These are phyloP conservation scores for Phyllachora maydis DNA, from an alignment of 2,329 filamentous ascomycete genomes.

Conservation along the genomic window DNA sequence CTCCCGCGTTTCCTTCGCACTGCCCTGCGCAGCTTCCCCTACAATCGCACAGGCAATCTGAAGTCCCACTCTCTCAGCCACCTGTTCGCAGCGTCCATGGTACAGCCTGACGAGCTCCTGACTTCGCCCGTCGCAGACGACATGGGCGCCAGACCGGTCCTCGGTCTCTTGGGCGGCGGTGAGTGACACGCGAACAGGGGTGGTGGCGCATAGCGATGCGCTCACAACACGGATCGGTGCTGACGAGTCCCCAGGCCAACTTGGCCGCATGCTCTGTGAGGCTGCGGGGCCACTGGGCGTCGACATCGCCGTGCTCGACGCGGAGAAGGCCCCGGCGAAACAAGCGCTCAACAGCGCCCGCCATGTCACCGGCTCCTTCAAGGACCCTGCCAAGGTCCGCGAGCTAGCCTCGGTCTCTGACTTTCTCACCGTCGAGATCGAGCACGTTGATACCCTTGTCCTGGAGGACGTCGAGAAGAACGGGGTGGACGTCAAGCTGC, in stretches of 20 bases:
- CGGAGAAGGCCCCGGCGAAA: constrained; percentile 58
- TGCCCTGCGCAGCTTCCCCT: too few species aligned
- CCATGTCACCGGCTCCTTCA: constrained; percentile 77
- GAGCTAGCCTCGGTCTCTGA: constrained; percentile 60
- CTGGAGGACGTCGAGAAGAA: constrained; percentile 60
- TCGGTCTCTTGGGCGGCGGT: constrained; percentile 1
- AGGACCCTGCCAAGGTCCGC: constrained; percentile 57
- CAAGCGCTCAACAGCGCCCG: constrained; percentile 57
- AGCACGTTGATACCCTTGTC: constrained; percentile 81
- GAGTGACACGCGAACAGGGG: too few species aligned
- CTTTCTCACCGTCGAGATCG: constrained; percentile 81
- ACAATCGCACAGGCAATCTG: too few species aligned
- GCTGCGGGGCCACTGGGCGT: constrained; percentile 58
- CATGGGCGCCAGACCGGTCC: neutral
- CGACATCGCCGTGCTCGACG: constrained; percentile 61
- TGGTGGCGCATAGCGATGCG: too few species aligned
- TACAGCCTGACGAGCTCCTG: too few species aligned
- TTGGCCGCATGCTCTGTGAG: constrained; percentile 88
- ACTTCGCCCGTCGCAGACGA: too few species aligned
- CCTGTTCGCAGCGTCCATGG: too few species aligned
- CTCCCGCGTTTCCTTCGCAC: too few species aligned
- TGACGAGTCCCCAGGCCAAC: too few species aligned
- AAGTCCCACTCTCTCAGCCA: too few species aligned
- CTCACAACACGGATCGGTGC: too few species aligned
- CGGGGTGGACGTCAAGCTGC: constrained; percentile 29